Base-by-base conservation (phyloP, 495 filamentous ascomycete species). In the Podospora bellae-mahoneyi region DNA sequence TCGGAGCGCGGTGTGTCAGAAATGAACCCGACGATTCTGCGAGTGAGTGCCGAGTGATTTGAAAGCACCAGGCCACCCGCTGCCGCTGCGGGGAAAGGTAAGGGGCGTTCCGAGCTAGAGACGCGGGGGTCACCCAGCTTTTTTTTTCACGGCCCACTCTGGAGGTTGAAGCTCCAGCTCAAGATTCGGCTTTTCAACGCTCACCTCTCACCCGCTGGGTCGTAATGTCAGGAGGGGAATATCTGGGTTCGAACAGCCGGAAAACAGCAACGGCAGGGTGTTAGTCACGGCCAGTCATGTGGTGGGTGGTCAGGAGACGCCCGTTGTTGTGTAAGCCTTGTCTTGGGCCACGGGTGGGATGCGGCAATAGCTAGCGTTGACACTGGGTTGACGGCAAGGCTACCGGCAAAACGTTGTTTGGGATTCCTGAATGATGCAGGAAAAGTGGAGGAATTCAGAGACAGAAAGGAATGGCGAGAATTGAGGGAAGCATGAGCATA, bases 31-130 rank as follows among this genome's bases (percentile, higher is more conserved):
- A 23, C 39, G 10, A 58, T 20, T 7, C 55, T 58, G 55, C 6
- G 55, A 58, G 55, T 58, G 55, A 26, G 23, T 58, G 55, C 23
- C 55, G 55, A 58, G 7, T 58, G 23, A 26, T 19, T 58, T 58
- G 55, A 58, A 58, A 20, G 55, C n/a, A 58, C 55, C 55, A 58
- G 55, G n/a, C 55, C 55, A 20, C 55, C 55, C n/a, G 55, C 23
- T 58, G 55, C 55, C n/a, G 55, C 23, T 58, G 55, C 55, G 55
- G 55, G 55, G 55, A 58, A n/a, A n/a, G 7, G 55, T 26, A 26
- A 15, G 55, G 55, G 55, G 55, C n/a, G 55, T 19, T 19, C n/a
- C 9, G 55, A 26, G 55, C 55, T 58, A 58, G 55, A 58, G 18
- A 48, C 39, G 39, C 39, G 39, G 39, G 39, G 39, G 39, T 48